Conservation (phyloP, 768 basidiomycete genomes). For the Termitomyces sp. region DNA sequence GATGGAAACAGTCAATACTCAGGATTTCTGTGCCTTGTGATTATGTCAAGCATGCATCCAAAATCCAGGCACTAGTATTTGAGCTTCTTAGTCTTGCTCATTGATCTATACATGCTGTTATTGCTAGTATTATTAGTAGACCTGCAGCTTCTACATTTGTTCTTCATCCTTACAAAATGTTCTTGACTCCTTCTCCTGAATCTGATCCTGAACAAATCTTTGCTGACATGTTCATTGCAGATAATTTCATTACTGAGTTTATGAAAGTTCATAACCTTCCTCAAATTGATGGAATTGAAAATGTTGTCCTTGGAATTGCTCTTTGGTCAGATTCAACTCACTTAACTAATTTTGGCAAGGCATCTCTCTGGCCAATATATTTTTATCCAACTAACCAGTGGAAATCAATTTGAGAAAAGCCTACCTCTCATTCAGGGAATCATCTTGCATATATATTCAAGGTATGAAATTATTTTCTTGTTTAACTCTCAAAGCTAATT, state of each 20-base stretch:
- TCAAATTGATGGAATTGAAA: neutral
- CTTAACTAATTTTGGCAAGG: constrained; percentile 28
- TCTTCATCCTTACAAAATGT: constrained; percentile 12
- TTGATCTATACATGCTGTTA: constrained; percentile 18
- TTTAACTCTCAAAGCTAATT: constrained; percentile 19
- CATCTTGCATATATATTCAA: neutral
- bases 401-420: neutral
- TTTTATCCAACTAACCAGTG: neutral
- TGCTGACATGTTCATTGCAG: neutral
- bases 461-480: neutral
- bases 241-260: neutral
- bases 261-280: neutral
- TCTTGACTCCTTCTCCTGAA: constrained; percentile 10
- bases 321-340: constrained; percentile 32
- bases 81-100: constrained; percentile 22
- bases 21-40: constrained; percentile 19
- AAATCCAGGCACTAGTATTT: neutral
- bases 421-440: neutral
- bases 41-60: constrained; percentile 10
- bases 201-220: neutral
- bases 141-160: constrained; percentile 9
- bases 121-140: constrained; percentile 15
- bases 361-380: constrained; percentile 4
- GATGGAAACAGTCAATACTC: constrained; percentile 19
- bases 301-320: constrained; percentile 13